Base-by-base conservation (phyloP, 805 yeast genomes). In the Metschnikowia corniflorae region DNA sequence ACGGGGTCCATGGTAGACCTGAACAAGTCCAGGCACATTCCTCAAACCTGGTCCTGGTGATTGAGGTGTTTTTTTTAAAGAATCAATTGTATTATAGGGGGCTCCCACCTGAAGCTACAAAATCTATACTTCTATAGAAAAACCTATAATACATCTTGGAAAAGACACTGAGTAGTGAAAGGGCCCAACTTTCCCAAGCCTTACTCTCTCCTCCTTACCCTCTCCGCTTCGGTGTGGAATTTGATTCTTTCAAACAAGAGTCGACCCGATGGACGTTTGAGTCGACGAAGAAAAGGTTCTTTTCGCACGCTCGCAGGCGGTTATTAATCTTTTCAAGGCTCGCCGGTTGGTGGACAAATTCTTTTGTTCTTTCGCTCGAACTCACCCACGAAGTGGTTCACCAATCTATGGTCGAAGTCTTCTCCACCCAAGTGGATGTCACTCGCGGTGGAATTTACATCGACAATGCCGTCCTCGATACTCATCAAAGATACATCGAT, bases 281-380 rank as follows among this genome's bases (percentile, higher is more conserved):
- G 96, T 87, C 43, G 95, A 85, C 23, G 96, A 88, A 28, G 97
- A 91, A 60, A 89, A 78, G 47, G 97, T 87, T 80, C 97, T 87
- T 94, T 89, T 89, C 50, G 97, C 97, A 73, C 97, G 84, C 78
- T 89, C 97, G 75, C 96, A 88, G 57, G 97, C 96, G 54, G 97
- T 89, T 80, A 97, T 85, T 68, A 89, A 79, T 82, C 97, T 87
- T 79, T 97, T 86, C 65, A 91, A 77, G 49, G 97, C 94, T 78
- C 97, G 86, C 77, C 88, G 96, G 82, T 89, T 88, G 57, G 78
- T 53, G 37, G 95, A 78, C 51, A 91, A 71, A 66, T 91, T 97
- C 78, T 87, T 86, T 87, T 87, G 82, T 86, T 78, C 81, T 91
- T 89, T 77, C 96, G 82, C 87, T 91, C 89, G 83, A 89, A 91